Percentiles rank a stretch among this genome's conserved stretches.
phyloP scores from a whole-genome alignment of 2,329 filamentous ascomycete genomes.

The Exophiala sp. region DNA sequence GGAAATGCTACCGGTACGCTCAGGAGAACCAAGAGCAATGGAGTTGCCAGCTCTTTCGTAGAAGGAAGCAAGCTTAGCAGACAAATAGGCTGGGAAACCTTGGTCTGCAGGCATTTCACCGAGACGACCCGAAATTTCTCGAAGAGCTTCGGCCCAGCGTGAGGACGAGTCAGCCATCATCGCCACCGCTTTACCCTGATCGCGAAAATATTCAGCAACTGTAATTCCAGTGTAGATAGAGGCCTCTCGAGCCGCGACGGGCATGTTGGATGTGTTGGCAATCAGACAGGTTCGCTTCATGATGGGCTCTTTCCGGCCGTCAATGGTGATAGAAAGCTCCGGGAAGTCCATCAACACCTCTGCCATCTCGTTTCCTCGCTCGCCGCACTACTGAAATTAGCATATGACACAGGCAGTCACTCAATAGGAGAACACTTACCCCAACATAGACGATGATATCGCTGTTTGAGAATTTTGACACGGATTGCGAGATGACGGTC shows the following conservation, averaged over 20 bases:
- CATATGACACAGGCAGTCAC: background rate
- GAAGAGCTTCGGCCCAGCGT: conserved; percentile 95
- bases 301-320: conserved; percentile 94
- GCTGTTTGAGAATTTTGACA: conserved; percentile 99
- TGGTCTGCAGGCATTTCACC: conserved; percentile 99
- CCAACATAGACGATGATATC: conserved; percentile 97
- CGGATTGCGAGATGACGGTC: conserved; percentile 97
- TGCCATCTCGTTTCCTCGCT: conserved; percentile 98
- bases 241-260: conserved; percentile 93
- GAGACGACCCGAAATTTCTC: conserved; percentile 96
- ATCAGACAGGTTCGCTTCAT: conserved; percentile 99
- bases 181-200: conserved; percentile 93
- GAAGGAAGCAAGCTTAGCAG: conserved; percentile 96
- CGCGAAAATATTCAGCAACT: conserved; percentile 93
- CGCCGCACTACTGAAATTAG: conserved; percentile 52
- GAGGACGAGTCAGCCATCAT: conserved; percentile 99
- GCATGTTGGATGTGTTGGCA: conserved; percentile 99
- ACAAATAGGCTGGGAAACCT: conserved; percentile 96
- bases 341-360: conserved; percentile 99
- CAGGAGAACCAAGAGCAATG: conserved; percentile 79
- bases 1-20: conserved; percentile 86
- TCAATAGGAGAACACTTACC: conserved; percentile 38
- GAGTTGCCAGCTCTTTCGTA: conserved; percentile 96
- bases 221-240: conserved; percentile 98
- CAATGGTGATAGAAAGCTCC: conserved; percentile 90